Conservation (phyloP, 192 early-diverging fungal genomes). For the Coemansia sp. region DNA sequence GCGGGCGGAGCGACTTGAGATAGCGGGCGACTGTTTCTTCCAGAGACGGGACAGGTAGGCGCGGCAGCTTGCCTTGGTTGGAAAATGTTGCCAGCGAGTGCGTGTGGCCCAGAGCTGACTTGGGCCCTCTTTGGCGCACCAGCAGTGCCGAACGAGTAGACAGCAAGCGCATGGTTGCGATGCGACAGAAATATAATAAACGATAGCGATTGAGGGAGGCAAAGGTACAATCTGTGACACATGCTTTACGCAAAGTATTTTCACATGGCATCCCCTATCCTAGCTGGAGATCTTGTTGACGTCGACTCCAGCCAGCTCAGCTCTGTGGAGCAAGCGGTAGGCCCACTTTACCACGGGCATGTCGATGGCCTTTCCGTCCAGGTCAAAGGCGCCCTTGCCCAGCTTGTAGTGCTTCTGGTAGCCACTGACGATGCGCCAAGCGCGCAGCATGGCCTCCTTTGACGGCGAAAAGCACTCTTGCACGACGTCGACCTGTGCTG, state of each 20-base stretch:
- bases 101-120: background rate
- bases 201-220: too few relatives aligned
- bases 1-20: slow-evolving; percentile 66
- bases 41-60: slow-evolving; percentile 82
- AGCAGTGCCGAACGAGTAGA: slow-evolving; percentile 2
- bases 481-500: slow-evolving; percentile 80
- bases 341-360: slow-evolving; percentile 93
- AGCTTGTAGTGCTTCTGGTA: slow-evolving; percentile 61
- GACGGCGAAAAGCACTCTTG: slow-evolving; percentile 76
- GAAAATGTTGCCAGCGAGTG: slow-evolving; percentile 54
- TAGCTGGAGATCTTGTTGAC: background rate
- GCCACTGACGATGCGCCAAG: slow-evolving; percentile 68
- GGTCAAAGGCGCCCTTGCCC: slow-evolving; percentile 85
- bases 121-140: background rate
- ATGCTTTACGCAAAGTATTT: too few relatives aligned
- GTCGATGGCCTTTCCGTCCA: slow-evolving; percentile 93
- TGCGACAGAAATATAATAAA: background rate
- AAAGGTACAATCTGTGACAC: background rate
- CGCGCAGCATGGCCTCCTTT: slow-evolving; percentile 60
- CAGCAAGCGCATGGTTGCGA: background rate
- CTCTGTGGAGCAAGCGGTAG: slow-evolving; percentile 63
- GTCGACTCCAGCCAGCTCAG: slow-evolving; percentile 57
- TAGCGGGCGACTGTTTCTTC: slow-evolving; percentile 75
- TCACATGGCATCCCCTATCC: too few relatives aligned
- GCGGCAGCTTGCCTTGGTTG: slow-evolving; percentile 68